phyloP scores from a whole-genome alignment of 371 early-diverging fungal genomes.

The Agmasoma carcini region DNA sequence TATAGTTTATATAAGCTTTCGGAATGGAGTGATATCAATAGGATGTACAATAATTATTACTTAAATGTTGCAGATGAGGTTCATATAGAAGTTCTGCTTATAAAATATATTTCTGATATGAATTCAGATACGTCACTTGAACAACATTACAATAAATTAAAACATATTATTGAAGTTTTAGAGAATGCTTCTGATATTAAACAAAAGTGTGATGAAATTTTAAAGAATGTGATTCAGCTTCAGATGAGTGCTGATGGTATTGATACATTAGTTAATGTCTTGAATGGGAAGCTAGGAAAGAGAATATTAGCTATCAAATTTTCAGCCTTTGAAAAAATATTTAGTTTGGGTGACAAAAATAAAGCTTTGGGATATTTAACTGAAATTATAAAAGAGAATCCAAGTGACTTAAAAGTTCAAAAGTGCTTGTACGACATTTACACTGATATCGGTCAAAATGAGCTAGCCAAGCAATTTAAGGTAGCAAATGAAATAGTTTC shows the following conservation, averaged over 20 bases:
- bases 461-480: constrained; percentile 44
- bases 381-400: constrained; percentile 32
- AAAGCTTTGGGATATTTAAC: constrained; percentile 31
- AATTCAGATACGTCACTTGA: background rate
- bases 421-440: constrained; percentile 47
- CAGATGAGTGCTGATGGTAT: constrained; percentile 5
- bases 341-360: constrained; percentile 11
- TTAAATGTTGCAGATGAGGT: background rate
- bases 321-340: no score
- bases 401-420: constrained; percentile 31
- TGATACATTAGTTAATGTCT: constrained; percentile 2
- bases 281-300: constrained; percentile 21
- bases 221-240: no score
- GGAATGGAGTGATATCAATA: constrained; percentile 6
- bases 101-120: background rate
- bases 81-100: background rate
- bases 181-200: no score
- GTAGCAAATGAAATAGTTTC: constrained; percentile 30
- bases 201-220: no score
- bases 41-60: constrained; percentile 9
- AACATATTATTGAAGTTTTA: no score
- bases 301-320: constrained; percentile 9
- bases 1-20: constrained; percentile 19
- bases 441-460: constrained; percentile 38
- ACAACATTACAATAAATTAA: no score